Evolutionary conservation across 169 alveolate species (phyloP).

Genomic region (Babesia ovis): DNA sequence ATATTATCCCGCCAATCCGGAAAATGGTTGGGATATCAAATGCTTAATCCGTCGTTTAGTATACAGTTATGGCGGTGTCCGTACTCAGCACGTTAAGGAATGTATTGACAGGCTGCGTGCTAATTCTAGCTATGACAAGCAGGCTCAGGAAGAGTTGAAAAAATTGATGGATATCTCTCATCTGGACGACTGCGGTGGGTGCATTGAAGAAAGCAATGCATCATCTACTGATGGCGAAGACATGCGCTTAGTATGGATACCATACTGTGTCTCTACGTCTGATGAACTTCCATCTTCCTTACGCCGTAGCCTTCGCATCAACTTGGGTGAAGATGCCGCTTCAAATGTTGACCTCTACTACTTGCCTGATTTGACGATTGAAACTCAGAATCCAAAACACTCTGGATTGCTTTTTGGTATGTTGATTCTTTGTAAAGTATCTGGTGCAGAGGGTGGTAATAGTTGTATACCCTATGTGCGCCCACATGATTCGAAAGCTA

Average conservation of each 20-base stretch:
- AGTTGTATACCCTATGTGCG: not conserved
- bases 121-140: no score
- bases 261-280: not conserved
- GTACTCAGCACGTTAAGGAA: no score
- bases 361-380: not conserved
- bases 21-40: no score
- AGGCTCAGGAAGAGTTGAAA: no score
- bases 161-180: no score
- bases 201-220: no score
- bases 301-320: constrained; percentile 3
- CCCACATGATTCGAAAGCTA: not conserved
- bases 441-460: not conserved
- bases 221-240: no score
- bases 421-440: not conserved
- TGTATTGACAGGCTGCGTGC: no score
- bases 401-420: constrained; percentile 1
- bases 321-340: constrained; percentile 13
- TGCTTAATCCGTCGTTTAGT: no score
- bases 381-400: not conserved
- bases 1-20: no score
- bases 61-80: no score
- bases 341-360: not conserved
- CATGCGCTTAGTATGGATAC: constrained; percentile 8
- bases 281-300: not conserved
- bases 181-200: no score